Percentiles rank a stretch among this genome's conserved stretches.
Conservation (phyloP, 768 basidiomycete genomes). For the Xerocomus potaroensis region DNA sequence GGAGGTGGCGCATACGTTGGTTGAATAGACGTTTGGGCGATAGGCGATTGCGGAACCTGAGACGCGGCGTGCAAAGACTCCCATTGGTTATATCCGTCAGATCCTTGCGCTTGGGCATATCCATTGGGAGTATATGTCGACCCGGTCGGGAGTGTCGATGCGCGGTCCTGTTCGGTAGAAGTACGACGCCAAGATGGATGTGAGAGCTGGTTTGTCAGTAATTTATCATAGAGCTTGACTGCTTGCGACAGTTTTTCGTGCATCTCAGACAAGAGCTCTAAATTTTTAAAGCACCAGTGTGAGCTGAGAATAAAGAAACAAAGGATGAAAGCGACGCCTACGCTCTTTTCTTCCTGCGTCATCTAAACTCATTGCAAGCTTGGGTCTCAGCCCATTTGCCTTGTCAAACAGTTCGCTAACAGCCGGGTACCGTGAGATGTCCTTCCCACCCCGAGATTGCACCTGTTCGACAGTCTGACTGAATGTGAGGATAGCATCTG, state of each 20-base stretch:
- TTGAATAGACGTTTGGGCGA: slow-evolving; percentile 27
- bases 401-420: slow-evolving; percentile 83
- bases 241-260: slow-evolving; percentile 91
- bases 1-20: slow-evolving; percentile 25
- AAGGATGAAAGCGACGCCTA: slow-evolving; percentile 34
- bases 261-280: slow-evolving; percentile 90
- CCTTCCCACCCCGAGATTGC: slow-evolving; percentile 69
- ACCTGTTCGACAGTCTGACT: slow-evolving; percentile 86
- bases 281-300: background rate
- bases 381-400: slow-evolving; percentile 72
- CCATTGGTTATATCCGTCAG: slow-evolving; percentile 33
- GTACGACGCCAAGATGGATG: slow-evolving; percentile 59
- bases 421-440: slow-evolving; percentile 77
- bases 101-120: slow-evolving; percentile 30
- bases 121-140: slow-evolving; percentile 16
- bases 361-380: slow-evolving; percentile 77
- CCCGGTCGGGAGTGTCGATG: slow-evolving; percentile 27
- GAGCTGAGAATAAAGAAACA: background rate
- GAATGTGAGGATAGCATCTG: slow-evolving; percentile 85
- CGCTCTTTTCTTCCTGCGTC: slow-evolving; percentile 85
- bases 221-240: slow-evolving; percentile 85
- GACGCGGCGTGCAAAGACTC: slow-evolving; percentile 19
- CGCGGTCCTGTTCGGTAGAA: slow-evolving; percentile 17
- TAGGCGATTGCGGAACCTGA: slow-evolving; percentile 27
- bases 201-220: slow-evolving; percentile 79